A percentile compares a stretch with the other conserved stretches of the same genome.
These are phyloP conservation scores for Aspergillus sp. DNA, from an alignment of 2,329 filamentous ascomycete genomes.

Conservation along the genomic window DNA sequence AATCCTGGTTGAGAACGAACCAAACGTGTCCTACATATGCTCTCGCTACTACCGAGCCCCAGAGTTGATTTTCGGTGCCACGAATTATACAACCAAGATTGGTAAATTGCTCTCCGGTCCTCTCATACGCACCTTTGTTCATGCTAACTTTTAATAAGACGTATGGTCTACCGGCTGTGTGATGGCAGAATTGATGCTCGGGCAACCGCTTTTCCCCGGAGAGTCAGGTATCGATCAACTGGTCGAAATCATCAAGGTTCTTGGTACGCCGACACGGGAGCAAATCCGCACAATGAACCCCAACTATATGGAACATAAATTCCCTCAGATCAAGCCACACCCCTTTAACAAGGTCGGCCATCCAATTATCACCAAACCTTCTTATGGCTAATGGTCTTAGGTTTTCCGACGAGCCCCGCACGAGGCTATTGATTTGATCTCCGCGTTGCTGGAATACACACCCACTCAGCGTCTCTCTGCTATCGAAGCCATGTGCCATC, in stretches of 20 bases:
- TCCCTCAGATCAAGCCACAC: conserved; percentile 99
- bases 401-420: conserved; percentile 96
- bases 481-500: conserved; percentile 95
- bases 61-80: conserved; percentile 97
- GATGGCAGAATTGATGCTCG: conserved; percentile 99
- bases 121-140: neutral
- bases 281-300: conserved; percentile 99
- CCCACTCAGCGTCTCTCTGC: conserved; percentile 92
- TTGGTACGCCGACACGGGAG: conserved; percentile 94
- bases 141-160: conserved; percentile 60
- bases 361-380: no score
- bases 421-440: conserved; percentile 93
- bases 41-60: conserved; percentile 98
- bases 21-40: conserved; percentile 99
- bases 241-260: conserved; percentile 98
- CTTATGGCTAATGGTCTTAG: conserved; percentile 44
- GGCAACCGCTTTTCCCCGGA: conserved; percentile 94
- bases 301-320: conserved; percentile 99
- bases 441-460: conserved; percentile 91
- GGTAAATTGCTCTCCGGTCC: conserved; percentile 64
- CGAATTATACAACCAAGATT: conserved; percentile 99
- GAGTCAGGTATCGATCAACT: conserved; percentile 98
- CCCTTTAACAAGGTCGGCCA: conserved; percentile 81
- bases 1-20: conserved; percentile 97
- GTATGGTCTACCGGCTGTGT: conserved; percentile 99